These are phyloP conservation scores for Plectosphaerella plurivora DNA, from an alignment of 2,329 filamentous ascomycete species.

Conservation along the genomic window DNA sequence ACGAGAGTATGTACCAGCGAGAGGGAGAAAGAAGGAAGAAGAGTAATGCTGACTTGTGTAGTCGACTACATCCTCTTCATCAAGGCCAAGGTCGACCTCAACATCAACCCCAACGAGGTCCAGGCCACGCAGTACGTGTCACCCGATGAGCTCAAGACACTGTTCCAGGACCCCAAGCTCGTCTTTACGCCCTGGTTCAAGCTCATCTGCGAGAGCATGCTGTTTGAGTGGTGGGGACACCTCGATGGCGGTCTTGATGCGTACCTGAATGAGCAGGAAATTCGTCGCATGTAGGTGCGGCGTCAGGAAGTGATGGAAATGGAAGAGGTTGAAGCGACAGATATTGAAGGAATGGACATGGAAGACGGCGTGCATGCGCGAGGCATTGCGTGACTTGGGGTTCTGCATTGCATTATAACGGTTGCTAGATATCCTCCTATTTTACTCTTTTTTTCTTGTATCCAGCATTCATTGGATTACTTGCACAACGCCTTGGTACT, in stretches of 20 bases:
- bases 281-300: constrained; percentile 68
- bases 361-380: not conserved
- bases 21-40: no score
- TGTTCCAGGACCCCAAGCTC: constrained; percentile 76
- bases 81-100: constrained; percentile 82
- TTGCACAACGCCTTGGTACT: no score
- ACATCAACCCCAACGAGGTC: constrained; percentile 84
- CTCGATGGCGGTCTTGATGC: constrained; percentile 77
- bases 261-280: constrained; percentile 80
- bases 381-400: not conserved
- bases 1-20: constrained; percentile 71
- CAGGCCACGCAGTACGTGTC: constrained; percentile 80
- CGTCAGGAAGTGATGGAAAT: not conserved
- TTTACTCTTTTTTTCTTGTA: not conserved
- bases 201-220: constrained; percentile 95
- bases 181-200: constrained; percentile 99
- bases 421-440: not conserved
- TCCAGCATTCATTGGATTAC: no score
- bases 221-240: constrained; percentile 96
- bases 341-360: not conserved
- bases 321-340: not conserved
- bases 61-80: constrained; percentile 99
- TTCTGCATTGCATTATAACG: not conserved
- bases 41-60: constrained; percentile 27
- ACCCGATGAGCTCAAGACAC: constrained; percentile 73